Evolutionary conservation across 768 basidiomycete genomes (phyloP).

Genomic region (Boletus sensibilis): DNA sequence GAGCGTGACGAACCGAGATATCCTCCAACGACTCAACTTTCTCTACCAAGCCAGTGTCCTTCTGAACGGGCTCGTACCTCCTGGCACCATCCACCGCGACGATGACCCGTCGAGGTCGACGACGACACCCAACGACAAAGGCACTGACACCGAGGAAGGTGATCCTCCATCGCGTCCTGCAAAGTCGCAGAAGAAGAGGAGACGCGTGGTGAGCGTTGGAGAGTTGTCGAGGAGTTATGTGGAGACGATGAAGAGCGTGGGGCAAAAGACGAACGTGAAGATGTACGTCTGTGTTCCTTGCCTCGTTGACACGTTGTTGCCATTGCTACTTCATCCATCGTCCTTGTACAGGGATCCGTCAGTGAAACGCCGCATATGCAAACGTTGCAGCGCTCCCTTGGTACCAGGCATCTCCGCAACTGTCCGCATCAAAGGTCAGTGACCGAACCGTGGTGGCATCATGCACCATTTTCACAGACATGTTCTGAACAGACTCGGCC

Average conservation of each 20-base stretch:
- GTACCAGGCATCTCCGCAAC: constrained; percentile 66
- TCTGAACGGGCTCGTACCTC: constrained; percentile 41
- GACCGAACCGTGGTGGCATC: not conserved
- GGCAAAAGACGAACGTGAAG: constrained; percentile 72
- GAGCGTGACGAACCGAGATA: constrained; percentile 65
- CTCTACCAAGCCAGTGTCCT: constrained; percentile 79
- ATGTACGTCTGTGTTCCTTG: constrained; percentile 47
- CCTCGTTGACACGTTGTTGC: not conserved
- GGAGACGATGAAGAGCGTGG: constrained; percentile 64
- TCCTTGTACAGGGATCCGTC: constrained; percentile 63
- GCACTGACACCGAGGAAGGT: not conserved
- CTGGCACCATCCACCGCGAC: not conserved
- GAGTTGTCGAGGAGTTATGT: constrained; percentile 69
- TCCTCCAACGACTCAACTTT: constrained; percentile 81
- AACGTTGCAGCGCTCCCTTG: constrained; percentile 60
- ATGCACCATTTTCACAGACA: constrained; percentile 14
- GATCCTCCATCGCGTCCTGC: not conserved
- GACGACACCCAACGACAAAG: not conserved
- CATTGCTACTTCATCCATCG: not conserved
- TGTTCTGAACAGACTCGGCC: constrained; percentile 34
- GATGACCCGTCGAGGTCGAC: not conserved
- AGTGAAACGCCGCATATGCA: constrained; percentile 81
- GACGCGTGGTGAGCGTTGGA: constrained; percentile 31
- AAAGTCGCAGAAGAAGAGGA: constrained; percentile 12
- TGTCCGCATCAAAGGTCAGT: constrained; percentile 64